Conservation (phyloP, 768 basidiomycete genomes). For the Rhizopogon vesiculosus region DNA sequence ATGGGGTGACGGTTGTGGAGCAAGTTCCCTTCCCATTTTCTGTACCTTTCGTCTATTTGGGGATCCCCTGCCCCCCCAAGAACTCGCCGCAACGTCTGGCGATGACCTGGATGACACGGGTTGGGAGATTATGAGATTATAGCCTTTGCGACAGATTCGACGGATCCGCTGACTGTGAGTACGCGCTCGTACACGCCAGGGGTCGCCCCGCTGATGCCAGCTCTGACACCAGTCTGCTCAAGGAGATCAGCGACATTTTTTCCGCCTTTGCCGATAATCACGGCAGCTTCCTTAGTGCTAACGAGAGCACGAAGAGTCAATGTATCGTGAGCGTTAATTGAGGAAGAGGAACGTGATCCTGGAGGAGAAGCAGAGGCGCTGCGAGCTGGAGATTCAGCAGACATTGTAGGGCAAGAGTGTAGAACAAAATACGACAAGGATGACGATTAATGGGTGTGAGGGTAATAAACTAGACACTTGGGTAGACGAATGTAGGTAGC, state of each 20-base stretch:
- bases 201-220: constrained; percentile 98
- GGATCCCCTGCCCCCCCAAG: no score
- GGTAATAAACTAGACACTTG: no score
- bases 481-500: no score
- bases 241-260: constrained; percentile 97
- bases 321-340: constrained; percentile 56
- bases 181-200: constrained; percentile 97
- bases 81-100: constrained; percentile 18
- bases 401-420: constrained; percentile 39
- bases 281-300: constrained; percentile 93
- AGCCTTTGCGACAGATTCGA: constrained; percentile 96
- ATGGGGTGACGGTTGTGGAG: constrained; percentile 39
- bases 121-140: constrained; percentile 90
- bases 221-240: constrained; percentile 94
- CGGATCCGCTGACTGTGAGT: constrained; percentile 87
- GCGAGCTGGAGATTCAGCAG: constrained; percentile 54
- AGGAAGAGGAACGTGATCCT: constrained; percentile 73
- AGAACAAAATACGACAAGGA: no score
- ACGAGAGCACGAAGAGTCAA: constrained; percentile 94
- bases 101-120: constrained; percentile 80
- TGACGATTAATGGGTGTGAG: no score
- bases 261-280: constrained; percentile 95
- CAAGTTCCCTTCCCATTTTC: no score
- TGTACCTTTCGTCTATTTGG: no score
- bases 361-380: constrained; percentile 55